Base-by-base conservation (phyloP, 768 basidiomycete genomes). In the Ramaria rubella region DNA sequence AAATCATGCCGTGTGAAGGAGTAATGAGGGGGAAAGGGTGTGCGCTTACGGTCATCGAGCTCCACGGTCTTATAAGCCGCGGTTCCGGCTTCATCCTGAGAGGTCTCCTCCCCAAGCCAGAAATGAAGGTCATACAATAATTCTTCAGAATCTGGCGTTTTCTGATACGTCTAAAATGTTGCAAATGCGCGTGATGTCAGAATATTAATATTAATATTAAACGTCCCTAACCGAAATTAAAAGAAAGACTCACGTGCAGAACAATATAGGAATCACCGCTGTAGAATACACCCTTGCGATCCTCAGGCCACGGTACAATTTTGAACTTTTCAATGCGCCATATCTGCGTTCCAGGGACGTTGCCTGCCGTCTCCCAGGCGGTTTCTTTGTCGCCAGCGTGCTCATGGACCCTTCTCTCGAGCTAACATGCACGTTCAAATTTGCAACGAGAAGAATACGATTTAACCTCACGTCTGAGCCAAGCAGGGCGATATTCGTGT, bases 51-150 rank as follows among this genome's bases (percentile, higher is more conserved):
- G 60, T 85, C 83, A 58, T 85, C 84, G 1, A 83, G 70, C 64
- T 85, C 83, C 11, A 84, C 81, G 5, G 81, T 81, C 72, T 83
- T 85, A 65, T 82, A 84, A 3, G 81, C 81, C 9, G 81, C 82
- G 5, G 81, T 82, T 2, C 78, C 81, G 14, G 68, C 80, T 64
- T 85, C 82, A 58, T 85, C 81, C 61, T 81, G 78, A 21, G 73
- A 78, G 1, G 82, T 83, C 50, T 80, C 69, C 55, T 75, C 68
- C 12, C 85, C 82, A 3, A 85, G 69, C 82, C 82, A 85, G 65
- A 84, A 85, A 65, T 85, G 82, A 27, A 86, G 70, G 64, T 85
- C 74, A 61, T 80, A 82, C 0, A 75, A 79, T 15, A 82, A 65
- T 5, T 72, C 64, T 17, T 76, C 68, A 7, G 74, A 65, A 26